Base-by-base conservation (phyloP, 768 basidiomycete genomes). In the Boletus huronensis region DNA sequence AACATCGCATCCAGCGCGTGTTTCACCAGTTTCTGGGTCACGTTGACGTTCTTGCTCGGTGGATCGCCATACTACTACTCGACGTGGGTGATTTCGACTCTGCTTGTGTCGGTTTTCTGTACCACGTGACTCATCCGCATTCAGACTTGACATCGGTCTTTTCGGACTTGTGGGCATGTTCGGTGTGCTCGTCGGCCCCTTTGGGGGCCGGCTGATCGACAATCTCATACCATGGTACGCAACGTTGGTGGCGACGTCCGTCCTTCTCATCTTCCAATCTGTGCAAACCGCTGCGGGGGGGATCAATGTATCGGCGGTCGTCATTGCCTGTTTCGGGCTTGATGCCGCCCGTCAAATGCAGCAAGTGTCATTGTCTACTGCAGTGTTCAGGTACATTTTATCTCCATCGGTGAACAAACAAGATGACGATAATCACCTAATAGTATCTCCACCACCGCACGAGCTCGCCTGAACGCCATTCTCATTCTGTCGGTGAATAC, bases 21-120 rank as follows among this genome's bases (percentile, higher is more conserved):
- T 48, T 84, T 79, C 36, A 76, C 73, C 11, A 79, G 75, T 59
- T 85, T 83, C 59, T 85, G 87, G 87, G 85, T 88, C 4, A 88
- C 87, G 0, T 68, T 90, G 55, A 92, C 91, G 0, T 95, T 93
- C 74, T 73, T 93, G 21, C 82, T 96, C 3, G 85, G 84, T 8
- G 88, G 84, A 6, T 70, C 83, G 3, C 87, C 88, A 0, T 94
- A 92, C 64, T 64, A 84, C 60, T 93, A 87, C 59, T 86, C 84
- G 1, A 88, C 85, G 87, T 81, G 59, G 29, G 79, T 56, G 7
- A 21, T 40, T 36, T 34, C 11, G n/a, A 19, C 4, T 6, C 3
- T 14, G 8, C 2, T 16, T 14, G 5, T 6, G 6, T 36, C n/a
- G 9, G 14, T 23, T 10, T 11, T 16, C 19, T 8, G 10, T 43